Conservation (phyloP, 495 filamentous ascomycete genomes). For the Penicillium tannophilum region DNA sequence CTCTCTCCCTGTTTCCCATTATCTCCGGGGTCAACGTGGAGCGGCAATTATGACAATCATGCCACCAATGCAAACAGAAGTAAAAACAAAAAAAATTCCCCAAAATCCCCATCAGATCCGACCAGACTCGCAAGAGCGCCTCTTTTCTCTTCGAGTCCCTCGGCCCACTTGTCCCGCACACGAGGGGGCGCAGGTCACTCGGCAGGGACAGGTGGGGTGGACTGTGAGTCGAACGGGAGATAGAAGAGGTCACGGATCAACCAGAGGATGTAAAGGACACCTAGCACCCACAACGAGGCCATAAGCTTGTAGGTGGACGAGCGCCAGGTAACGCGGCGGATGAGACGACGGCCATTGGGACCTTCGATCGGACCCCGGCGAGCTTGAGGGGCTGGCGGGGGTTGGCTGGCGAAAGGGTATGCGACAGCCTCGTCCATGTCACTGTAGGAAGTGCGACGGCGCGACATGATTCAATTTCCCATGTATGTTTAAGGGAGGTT, state of each 20-base stretch:
- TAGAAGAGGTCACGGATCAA: slow-evolving; percentile 50
- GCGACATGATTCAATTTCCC: slow-evolving; percentile 36
- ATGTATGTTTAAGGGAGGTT: not conserved
- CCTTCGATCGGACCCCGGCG: slow-evolving; percentile 49
- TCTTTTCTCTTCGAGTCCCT: not conserved
- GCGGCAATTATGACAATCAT: too few relatives aligned
- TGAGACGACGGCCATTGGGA: slow-evolving; percentile 46
- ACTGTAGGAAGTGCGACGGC: slow-evolving; percentile 47
- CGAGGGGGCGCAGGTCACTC: not conserved
- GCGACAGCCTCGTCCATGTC: slow-evolving; percentile 44
- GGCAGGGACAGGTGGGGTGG: slow-evolving; percentile 1
- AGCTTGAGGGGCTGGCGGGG: slow-evolving; percentile 20
- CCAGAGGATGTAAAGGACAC: slow-evolving; percentile 51
- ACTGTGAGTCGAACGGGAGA: slow-evolving; percentile 31
- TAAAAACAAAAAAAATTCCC: too few relatives aligned
- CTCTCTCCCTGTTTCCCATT: not conserved
- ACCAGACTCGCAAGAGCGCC: not conserved
- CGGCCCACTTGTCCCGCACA: not conserved
- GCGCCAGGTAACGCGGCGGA: slow-evolving; percentile 53
- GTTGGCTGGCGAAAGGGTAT: slow-evolving; percentile 37
- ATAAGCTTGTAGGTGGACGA: slow-evolving; percentile 53
- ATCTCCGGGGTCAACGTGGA: not conserved
- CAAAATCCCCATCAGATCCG: not conserved
- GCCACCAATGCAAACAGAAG: too few relatives aligned
- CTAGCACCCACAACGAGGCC: slow-evolving; percentile 49